Conservation (phyloP, 2,329 filamentous ascomycete genomes). For the Fusarium pseudonygamai region DNA sequence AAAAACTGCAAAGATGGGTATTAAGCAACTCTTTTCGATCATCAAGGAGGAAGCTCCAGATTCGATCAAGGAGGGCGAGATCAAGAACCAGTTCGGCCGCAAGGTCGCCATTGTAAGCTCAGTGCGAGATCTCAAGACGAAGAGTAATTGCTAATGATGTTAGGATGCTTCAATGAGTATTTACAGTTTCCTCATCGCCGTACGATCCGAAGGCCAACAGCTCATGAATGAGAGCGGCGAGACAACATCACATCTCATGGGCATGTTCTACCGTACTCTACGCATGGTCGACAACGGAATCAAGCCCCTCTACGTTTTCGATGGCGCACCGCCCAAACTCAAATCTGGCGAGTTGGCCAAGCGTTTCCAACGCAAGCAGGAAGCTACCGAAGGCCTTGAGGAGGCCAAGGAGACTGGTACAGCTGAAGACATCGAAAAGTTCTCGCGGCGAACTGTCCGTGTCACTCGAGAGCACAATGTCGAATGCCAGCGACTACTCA, state of each 20-base stretch:
- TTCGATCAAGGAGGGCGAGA: conserved; percentile 94
- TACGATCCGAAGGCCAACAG: conserved; percentile 95
- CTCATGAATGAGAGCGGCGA: conserved; percentile 95
- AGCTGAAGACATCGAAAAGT: conserved; percentile 97
- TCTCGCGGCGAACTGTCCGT: conserved; percentile 89
- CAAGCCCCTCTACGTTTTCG: conserved; percentile 98
- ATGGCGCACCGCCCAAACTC: conserved; percentile 94
- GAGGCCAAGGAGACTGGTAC: conserved; percentile 98
- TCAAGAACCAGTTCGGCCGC: conserved; percentile 98
- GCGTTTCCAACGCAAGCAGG: conserved; percentile 92
- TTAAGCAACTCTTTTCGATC: conserved; percentile 80
- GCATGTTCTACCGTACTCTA: conserved; percentile 98
- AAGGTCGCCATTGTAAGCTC: conserved; percentile 92
- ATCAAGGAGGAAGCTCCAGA: conserved; percentile 95
- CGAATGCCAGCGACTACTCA: conserved; percentile 90
- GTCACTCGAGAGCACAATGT: conserved; percentile 97
- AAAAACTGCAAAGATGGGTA: conserved; percentile 61
- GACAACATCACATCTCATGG: conserved; percentile 98
- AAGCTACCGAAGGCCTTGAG: conserved; percentile 88
- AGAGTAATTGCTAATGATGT: conserved; percentile 5
- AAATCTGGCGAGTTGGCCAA: conserved; percentile 98
- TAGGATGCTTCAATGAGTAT: conserved; percentile 88
- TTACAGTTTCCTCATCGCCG: conserved; percentile 97
- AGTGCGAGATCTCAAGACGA: not conserved
- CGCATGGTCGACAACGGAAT: conserved; percentile 99